These are phyloP conservation scores for Ochetophila trinervis DNA, from an alignment of 306 rosid genomes.

Conservation along the genomic window DNA sequence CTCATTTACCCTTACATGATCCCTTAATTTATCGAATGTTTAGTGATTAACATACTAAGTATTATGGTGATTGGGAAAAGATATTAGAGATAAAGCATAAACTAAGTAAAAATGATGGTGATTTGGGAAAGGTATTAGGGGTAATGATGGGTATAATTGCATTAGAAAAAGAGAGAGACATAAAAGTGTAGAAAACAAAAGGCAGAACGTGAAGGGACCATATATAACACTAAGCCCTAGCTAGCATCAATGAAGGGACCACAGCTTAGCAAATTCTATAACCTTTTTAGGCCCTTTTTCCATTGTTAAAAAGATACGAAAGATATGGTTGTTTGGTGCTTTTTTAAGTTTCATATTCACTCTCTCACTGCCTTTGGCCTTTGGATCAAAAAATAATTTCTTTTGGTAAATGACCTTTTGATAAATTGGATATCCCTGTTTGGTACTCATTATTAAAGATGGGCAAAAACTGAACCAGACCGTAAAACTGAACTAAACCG, in stretches of 20 bases:
- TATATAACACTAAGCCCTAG: slow-evolving; percentile 9
- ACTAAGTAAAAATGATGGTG: background rate
- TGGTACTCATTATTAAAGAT: background rate
- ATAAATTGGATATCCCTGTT: background rate
- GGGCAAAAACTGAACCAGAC: too few species aligned
- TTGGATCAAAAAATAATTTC: background rate
- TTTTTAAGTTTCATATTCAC: background rate
- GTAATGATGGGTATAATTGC: background rate
- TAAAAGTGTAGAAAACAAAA: slow-evolving; percentile 13
- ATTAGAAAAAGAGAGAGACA: background rate
- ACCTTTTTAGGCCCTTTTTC: slow-evolving; percentile 14
- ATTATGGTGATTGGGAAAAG: too few species aligned
- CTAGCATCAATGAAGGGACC: slow-evolving; percentile 33
- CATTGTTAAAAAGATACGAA: background rate
- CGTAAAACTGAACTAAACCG: too few species aligned
- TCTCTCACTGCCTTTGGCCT: background rate
- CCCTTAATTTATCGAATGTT: too few species aligned
- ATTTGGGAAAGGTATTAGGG: background rate
- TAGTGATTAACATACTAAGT: too few species aligned
- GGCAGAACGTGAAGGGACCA: slow-evolving; percentile 35
- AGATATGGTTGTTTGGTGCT: slow-evolving; percentile 8
- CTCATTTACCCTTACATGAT: too few species aligned
- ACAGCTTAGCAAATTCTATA: background rate
- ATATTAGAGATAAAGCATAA: background rate
- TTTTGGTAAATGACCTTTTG: too few species aligned